Base-by-base conservation (phyloP, 768 basidiomycete species). In the Cantharellus anzutake region DNA sequence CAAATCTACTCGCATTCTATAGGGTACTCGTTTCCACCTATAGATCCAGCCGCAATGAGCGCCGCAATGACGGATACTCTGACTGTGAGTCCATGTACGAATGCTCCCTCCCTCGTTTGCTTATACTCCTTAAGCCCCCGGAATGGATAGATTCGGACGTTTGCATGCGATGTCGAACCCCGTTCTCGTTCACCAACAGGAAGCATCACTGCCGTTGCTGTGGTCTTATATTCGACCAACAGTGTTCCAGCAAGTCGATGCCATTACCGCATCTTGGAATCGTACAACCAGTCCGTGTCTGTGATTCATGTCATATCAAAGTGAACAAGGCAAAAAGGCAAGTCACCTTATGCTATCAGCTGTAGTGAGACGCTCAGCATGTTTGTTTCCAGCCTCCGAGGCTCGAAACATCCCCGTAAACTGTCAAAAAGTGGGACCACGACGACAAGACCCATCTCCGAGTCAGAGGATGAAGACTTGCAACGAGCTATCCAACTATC, bases 171-270 rank as follows among this genome's bases (percentile, higher is more conserved):
- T 99, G 96, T 70, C 80, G 96, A 16, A 83, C 86, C 0, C 69
- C 88, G 0, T 99, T 99, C 70, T 80, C 83, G 0, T 92, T 97
- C 68, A 96, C 92, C 39, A 98, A 98, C 68, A 80, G 96, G 57
- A 97, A 97, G 68, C 96, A 99, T 66, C 96, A 99, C 67, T 99
- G 96, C 68, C 81, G 96, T 11, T 97, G 97, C 69, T 99, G 96
- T 71, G 96, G 96, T 4, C 83, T 85, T 68, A 91, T 98, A 11
- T 98, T 96, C 67, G 94, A 97, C 71, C 90, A 93, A 59, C 77
- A 80, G 48, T 99, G 96, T 69, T 93, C 90, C 0, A 83, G 86
- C 41, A 86, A 90, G 70, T 73, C 77, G 2, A 80, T 89, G 70
- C 74, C 89, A 0, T 75, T 98, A 34, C 94, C 96, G 3, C 87